Base-by-base conservation (phyloP, 2,329 filamentous ascomycete genomes). In the Teratosphaeria epicoccoides region DNA sequence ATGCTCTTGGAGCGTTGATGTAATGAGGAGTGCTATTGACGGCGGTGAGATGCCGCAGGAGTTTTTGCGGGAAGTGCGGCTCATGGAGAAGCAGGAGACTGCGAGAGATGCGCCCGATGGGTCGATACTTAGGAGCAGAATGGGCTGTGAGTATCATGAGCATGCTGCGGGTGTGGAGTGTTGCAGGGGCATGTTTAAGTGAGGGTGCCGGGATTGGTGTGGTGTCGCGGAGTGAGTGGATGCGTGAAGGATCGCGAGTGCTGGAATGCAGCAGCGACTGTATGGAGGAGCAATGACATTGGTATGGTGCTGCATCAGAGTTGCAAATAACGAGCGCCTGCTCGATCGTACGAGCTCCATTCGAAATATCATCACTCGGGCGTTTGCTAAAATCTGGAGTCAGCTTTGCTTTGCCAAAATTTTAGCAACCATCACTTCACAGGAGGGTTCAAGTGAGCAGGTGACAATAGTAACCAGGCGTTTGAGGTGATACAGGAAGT, bases 61-160 rank as follows among this genome's bases (percentile, higher is more conserved):
- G 28, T 51, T 51, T 25, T 47, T 47, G 24, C 4, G 22, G 4
- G 49, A 51, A 12, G 9, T 51, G 17, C 26, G n/a, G 12, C 22
- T 47, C n/a, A 24, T 12, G 20, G 10, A n/a, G 17, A 45, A 46
- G 44, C 4, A 20, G 2, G 44, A 11, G 5, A 10, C 10, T 7
- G 14, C 6, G 43, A 24, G 29, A 7, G 3, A 28, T 9, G 28
- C 2, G 10, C 11, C 1, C n/a, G n/a, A n/a, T 4, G 17, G 25
- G 4, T 14, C 22, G 28, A n/a, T 46, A 5, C 25, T 20, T 17
- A n/a, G 22, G 44, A 23, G 20, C 25, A 5, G 24, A 14, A 4
- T 20, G 6, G 20, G 22, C 5, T 52, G 50, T 44, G 10, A 23
- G 6, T 52, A 52, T 26, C 50, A 52, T 45, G 50, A 52, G 29